Evolutionary conservation across 2,329 filamentous ascomycete genomes (phyloP), one percentile per base, ranked within the genome.

Genomic region (Pseudocercospora fuligena): DNA sequence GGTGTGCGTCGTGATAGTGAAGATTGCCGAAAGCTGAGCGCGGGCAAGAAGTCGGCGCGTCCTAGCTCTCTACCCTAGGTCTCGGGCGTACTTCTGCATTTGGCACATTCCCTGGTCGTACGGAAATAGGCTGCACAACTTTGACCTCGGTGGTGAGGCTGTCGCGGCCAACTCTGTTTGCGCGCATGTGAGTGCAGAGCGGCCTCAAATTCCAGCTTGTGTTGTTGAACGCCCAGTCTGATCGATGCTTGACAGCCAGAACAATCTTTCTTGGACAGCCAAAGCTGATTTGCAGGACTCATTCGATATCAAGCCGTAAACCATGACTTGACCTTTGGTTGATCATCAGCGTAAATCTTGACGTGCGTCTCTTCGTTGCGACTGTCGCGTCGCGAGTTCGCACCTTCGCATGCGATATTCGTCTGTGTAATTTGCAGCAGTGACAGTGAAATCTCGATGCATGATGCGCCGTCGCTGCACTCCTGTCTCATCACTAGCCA

Each of bases 61-160:
- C 61, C 59, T 51, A 54, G 61, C 58, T 61, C 58, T 57, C 46
- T 53, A 31, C 43, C 63, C 63, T 53, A 61, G 51, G 54, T 57
- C 33, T 23, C 66, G 68, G 66, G 66, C 56, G n/a, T 71, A 64
- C 61, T 62, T 49, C 69, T 63, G 49, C 31, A 63, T 69, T 65
- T 11, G 68, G 66, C 64, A 36, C 33, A 33, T 25, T 16, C 29
- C 51, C 46, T 29, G 60, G 29, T 54, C 63, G 49, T 29, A 29
- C 49, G 64, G 65, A 65, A 33, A 61, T 62, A 54, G 47, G 33
- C 58, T 65, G 58, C 63, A 29, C 56, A 36, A 47, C n/a, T 53
- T 64, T 58, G 57, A 63, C 64, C 64, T 66, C 60, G 64, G 53
- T 54, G 51, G 58, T 25, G 49, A 49, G 51, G 51, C 59, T 60